Percentiles rank a stretch among this genome's conserved stretches.
These are phyloP conservation scores for Marasmius oreades DNA, from an alignment of 1,284 basidiomycete genomes.

Conservation along the genomic window DNA sequence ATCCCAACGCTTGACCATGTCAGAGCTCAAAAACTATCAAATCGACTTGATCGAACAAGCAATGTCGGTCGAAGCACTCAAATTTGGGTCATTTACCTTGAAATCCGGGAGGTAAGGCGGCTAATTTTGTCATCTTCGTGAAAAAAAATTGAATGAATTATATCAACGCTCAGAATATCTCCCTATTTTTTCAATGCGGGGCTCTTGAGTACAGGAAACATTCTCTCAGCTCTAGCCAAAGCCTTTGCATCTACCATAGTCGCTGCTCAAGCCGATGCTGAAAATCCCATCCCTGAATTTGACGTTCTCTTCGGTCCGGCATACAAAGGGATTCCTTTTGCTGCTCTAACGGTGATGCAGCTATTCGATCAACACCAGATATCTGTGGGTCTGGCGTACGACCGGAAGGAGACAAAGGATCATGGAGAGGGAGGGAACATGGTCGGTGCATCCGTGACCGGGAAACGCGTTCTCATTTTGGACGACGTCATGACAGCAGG, in stretches of 20 bases:
- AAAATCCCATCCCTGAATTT: constrained; percentile 59
- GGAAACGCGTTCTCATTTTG: constrained; percentile 81
- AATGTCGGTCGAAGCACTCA: constrained; percentile 66
- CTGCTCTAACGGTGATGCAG: constrained; percentile 81
- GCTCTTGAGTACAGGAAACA: constrained; percentile 79
- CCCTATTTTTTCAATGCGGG: constrained; percentile 99
- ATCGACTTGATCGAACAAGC: constrained; percentile 41
- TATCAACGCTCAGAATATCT: constrained; percentile 55
- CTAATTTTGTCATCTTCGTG: too few species aligned
- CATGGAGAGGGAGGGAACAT: constrained; percentile 95
- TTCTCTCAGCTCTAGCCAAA: constrained; percentile 77
- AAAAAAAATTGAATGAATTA: background rate
- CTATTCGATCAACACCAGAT: constrained; percentile 66
- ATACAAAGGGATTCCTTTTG: constrained; percentile 97
- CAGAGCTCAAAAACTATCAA: constrained; percentile 24
- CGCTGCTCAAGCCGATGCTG: constrained; percentile 36
- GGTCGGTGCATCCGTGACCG: constrained; percentile 82
- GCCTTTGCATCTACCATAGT: constrained; percentile 86
- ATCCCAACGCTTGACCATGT: too few species aligned
- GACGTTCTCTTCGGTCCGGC: constrained; percentile 96
- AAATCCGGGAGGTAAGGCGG: constrained; percentile 95
- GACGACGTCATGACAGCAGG: constrained; percentile 98
- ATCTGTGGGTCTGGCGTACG: constrained; percentile 84
- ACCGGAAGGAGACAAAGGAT: constrained; percentile 94
- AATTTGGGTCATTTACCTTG: constrained; percentile 87